These are phyloP conservation scores for Penicillium canescens DNA, from an alignment of 495 filamentous ascomycete genomes.

Conservation along the genomic window DNA sequence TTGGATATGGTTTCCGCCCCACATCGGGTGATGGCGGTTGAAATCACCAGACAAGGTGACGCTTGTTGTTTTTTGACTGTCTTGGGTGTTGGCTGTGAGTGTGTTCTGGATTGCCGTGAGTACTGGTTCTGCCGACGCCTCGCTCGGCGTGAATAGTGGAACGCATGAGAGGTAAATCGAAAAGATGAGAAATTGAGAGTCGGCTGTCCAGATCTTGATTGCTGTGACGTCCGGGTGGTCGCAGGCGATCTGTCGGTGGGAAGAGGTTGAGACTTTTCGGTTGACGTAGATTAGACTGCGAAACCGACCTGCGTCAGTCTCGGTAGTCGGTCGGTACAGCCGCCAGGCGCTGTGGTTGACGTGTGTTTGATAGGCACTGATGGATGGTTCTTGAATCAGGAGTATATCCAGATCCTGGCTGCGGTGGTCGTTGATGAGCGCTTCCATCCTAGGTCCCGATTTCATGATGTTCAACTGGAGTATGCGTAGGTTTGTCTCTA, in stretches of 20 bases:
- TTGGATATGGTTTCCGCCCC: slow-evolving; percentile 17
- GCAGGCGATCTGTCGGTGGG: slow-evolving; percentile 19
- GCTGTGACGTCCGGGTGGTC: slow-evolving; percentile 22
- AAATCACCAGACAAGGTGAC: slow-evolving; percentile 25
- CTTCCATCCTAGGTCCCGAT: slow-evolving; percentile 27
- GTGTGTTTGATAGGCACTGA: slow-evolving; percentile 22
- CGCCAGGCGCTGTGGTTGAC: slow-evolving; percentile 30
- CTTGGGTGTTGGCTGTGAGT: not conserved
- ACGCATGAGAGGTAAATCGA: slow-evolving; percentile 16
- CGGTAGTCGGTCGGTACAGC: slow-evolving; percentile 21
- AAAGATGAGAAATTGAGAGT: slow-evolving; percentile 20
- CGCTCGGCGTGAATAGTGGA: slow-evolving; percentile 1
- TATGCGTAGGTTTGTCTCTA: slow-evolving; percentile 22
- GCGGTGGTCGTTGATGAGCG: slow-evolving; percentile 27
- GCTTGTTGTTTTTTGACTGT: slow-evolving; percentile 1
- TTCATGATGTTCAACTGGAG: slow-evolving; percentile 33
- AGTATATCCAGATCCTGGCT: slow-evolving; percentile 26
- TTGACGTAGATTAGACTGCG: slow-evolving; percentile 19
- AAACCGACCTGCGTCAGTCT: slow-evolving; percentile 6
- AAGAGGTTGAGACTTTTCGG: slow-evolving; percentile 22
- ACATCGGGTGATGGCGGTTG: slow-evolving; percentile 24
- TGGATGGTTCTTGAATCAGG: slow-evolving; percentile 26
- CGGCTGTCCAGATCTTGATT: slow-evolving; percentile 23
- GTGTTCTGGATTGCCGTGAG: slow-evolving; percentile 13
- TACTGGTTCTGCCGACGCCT: not conserved